Evolutionary conservation across 352 stramenopile species (phyloP), one percentile per base, ranked within the genome.

Genomic region (Globisporangium megalacanthum): DNA sequence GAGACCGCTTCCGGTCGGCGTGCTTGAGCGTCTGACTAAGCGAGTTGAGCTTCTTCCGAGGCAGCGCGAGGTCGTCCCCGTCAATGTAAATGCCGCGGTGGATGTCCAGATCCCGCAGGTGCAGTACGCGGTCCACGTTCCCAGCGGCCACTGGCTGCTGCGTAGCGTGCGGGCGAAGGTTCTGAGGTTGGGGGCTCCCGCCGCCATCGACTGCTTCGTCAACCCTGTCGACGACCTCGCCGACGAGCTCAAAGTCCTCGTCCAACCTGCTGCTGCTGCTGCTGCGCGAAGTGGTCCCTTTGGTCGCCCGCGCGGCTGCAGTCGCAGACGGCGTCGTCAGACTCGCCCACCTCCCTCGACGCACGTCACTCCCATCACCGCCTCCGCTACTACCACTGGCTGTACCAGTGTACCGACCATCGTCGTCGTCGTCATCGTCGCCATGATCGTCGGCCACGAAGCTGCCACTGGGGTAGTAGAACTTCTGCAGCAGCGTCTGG

Each of bases 401-500:
- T 29, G 25, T 29, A 29, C 25, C 35, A 39, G 35, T 13, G 35
- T 39, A 39, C 35, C 35, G 35, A 8, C 10, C 35, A 5, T 39
- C 25, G 10, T 51, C 25, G 46, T 51, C 17, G 11, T 33, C 25
- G 46, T 51, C 17, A 4, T 33, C 58, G 8, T 55, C 59, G 15
- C 54, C 37, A 35, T 52, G 56, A n/a, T 72, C 59, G 13, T 72
- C 61, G 10, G 59, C 36, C 4, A 35, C 44, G 17, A 52, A 49
- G 22, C 47, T 52, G 15, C 69, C 68, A 58, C 72, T 68, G 51
- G 66, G 68, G 41, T 69, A 63, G 51, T 79, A 79, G 36, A 78
- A 83, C n/a, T 61, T 69, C 37, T 79, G 52, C 44, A 82, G 60
- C 41, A 64, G 52, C 54, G 73, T 79, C 56, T 79, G 62, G 9